A percentile compares a stretch with the other conserved stretches of the same genome.
Conservation (phyloP, 75 land plant species). For the Cunninghamia lanceolata region DNA sequence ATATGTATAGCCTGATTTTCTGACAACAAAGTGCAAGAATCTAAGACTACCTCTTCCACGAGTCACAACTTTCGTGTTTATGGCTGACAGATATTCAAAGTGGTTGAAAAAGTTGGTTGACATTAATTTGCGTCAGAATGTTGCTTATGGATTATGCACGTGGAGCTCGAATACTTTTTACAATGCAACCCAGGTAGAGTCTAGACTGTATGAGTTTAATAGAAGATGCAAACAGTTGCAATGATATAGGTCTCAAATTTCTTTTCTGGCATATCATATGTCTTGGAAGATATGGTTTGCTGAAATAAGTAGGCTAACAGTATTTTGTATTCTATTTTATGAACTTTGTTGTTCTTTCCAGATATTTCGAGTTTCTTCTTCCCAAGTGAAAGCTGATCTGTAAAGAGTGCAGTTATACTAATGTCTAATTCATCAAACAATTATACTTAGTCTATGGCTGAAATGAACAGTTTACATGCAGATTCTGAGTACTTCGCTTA, state of each 20-base stretch:
- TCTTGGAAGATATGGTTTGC: neutral
- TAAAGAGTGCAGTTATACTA: too few species aligned
- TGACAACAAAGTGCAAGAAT: neutral
- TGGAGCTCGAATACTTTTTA: slow-evolving; percentile 79
- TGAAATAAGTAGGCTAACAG: neutral
- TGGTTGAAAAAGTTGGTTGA: slow-evolving; percentile 73
- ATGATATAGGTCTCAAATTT: neutral
- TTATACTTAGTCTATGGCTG: too few species aligned
- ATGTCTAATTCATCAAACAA: too few species aligned
- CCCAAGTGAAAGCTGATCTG: neutral
- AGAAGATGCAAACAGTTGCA: neutral
- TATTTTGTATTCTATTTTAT: neutral
- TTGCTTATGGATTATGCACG: slow-evolving; percentile 88
- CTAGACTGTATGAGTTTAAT: neutral
- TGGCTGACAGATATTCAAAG: slow-evolving; percentile 48
- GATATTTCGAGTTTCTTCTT: neutral
- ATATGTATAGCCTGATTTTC: neutral
- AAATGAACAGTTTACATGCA: too few species aligned
- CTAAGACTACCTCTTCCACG: neutral
- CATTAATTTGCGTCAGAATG: slow-evolving; percentile 79
- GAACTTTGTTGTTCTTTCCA: neutral
- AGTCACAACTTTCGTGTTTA: neutral
- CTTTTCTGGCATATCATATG: neutral
- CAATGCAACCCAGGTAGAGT: slow-evolving; percentile 73
- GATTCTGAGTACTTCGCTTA: too few species aligned